A percentile compares a stretch with the other conserved stretches of the same genome.
Evolutionary conservation across 2,329 filamentous ascomycete species (phyloP).

Genomic region (Fusarium fujikuroi): DNA sequence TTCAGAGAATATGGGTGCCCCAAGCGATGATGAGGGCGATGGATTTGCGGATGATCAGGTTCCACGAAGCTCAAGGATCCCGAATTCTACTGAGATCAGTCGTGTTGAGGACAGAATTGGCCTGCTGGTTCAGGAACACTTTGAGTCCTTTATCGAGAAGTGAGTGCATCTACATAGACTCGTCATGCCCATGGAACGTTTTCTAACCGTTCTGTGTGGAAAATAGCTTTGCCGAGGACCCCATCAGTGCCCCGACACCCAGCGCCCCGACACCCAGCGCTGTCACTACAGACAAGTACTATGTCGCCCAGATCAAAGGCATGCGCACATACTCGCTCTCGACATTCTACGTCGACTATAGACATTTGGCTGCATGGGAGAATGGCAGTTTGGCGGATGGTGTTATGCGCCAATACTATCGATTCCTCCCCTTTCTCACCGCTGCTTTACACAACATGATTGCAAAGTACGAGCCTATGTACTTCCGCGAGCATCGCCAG

Average conservation of each 20-base stretch:
- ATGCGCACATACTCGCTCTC: constrained; percentile 80
- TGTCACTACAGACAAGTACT: constrained; percentile 82
- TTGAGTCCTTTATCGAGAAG: constrained; percentile 84
- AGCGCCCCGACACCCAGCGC: constrained; percentile 74
- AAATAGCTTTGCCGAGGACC: constrained; percentile 74
- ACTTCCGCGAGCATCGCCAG: constrained; percentile 92
- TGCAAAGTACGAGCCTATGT: constrained; percentile 91
- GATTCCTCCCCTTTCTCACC: constrained; percentile 91
- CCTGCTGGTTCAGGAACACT: constrained; percentile 77
- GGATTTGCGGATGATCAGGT: constrained; percentile 74
- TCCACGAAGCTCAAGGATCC: constrained; percentile 60
- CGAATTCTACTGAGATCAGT: constrained; percentile 66
- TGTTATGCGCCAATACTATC: constrained; percentile 91
- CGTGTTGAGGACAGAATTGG: constrained; percentile 81
- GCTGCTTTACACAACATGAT: constrained; percentile 92
- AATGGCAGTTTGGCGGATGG: constrained; percentile 86
- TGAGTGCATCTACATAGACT: constrained; percentile 52
- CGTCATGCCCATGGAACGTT: background rate
- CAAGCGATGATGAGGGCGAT: constrained; percentile 71
- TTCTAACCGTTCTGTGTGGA: background rate
- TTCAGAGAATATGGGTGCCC: constrained; percentile 68
- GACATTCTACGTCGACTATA: constrained; percentile 88
- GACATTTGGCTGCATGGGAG: constrained; percentile 80
- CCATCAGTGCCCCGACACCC: constrained; percentile 60
- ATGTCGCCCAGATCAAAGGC: constrained; percentile 83